Evolutionary conservation across 257 asterid genomes (phyloP).

Genomic region (Fraxinus americana): DNA sequence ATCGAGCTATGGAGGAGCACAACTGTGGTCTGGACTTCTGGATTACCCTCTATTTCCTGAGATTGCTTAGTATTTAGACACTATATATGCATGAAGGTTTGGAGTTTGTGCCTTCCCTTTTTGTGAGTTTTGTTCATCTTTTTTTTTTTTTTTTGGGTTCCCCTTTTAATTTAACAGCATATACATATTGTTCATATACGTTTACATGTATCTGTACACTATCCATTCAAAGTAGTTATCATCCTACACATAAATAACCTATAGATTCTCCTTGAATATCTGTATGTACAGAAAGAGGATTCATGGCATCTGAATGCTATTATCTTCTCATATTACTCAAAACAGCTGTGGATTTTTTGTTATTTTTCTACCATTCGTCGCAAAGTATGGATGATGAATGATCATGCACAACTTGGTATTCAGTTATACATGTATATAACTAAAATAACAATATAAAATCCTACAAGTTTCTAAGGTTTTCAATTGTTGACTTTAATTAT

Average conservation of each 20-base stretch:
- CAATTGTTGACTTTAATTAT: too few species aligned
- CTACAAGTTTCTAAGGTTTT: too few species aligned
- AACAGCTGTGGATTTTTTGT: too few species aligned
- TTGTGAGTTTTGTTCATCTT: constrained; percentile 15
- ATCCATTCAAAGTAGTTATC: not conserved
- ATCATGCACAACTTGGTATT: not conserved
- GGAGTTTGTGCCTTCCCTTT: constrained; percentile 30
- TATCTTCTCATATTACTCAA: not conserved
- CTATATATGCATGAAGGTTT: constrained; percentile 20
- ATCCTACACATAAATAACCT: not conserved
- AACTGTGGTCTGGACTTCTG: constrained; percentile 70
- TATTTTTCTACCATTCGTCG: not conserved
- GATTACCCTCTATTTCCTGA: constrained; percentile 69
- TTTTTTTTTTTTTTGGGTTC: too few species aligned
- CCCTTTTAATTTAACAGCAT: not conserved
- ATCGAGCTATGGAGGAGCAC: constrained; percentile 54
- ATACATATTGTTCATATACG: constrained; percentile 20
- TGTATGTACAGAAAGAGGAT: not conserved
- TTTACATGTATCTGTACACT: not conserved
- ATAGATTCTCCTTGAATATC: not conserved
- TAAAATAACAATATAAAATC: too few species aligned
- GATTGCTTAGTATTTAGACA: constrained; percentile 34
- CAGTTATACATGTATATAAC: too few species aligned
- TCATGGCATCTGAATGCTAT: not conserved
- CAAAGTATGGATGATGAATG: not conserved